phyloP scores from a whole-genome alignment of 139 green algal species.

The Tetraselmis chui region DNA sequence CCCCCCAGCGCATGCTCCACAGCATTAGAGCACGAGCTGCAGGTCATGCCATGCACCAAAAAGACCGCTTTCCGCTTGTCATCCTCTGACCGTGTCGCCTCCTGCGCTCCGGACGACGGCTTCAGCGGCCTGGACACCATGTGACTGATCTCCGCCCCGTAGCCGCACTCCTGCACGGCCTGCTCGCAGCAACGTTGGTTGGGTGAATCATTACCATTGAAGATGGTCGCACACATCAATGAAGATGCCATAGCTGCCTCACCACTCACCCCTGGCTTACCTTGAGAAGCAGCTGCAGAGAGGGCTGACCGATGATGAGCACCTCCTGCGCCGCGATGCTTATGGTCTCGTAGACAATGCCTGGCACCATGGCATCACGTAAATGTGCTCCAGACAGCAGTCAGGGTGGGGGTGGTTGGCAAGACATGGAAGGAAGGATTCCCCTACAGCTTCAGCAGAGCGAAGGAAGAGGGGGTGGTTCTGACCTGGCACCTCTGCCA shows the following conservation, averaged over 20 bases:
- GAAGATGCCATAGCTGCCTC: no score
- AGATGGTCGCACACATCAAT: no score
- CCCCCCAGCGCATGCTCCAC: not conserved
- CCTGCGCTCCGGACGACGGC: not conserved
- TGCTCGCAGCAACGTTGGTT: not conserved
- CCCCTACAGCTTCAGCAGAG: no score
- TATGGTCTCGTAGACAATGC: not conserved
- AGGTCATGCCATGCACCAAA: not conserved
- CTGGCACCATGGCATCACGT: no score
- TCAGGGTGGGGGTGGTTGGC: no score
- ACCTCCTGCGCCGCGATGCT: not conserved
- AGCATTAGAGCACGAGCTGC: not conserved
- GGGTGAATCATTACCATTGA: no score
- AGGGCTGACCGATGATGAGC: not conserved
- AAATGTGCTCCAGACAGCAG: no score
- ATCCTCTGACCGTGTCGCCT: not conserved
- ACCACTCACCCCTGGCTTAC: no score
- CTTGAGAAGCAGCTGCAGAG: not conserved
- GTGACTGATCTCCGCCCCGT: not conserved
- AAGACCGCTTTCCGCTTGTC: not conserved
- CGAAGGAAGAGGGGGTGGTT: no score
- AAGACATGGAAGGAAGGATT: no score
- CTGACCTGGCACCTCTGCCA: not conserved
- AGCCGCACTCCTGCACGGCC: not conserved
- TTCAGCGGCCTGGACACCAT: not conserved